These are phyloP conservation scores for Akanthomyces uredinophilus DNA, from an alignment of 2,329 filamentous ascomycete genomes.

Conservation along the genomic window DNA sequence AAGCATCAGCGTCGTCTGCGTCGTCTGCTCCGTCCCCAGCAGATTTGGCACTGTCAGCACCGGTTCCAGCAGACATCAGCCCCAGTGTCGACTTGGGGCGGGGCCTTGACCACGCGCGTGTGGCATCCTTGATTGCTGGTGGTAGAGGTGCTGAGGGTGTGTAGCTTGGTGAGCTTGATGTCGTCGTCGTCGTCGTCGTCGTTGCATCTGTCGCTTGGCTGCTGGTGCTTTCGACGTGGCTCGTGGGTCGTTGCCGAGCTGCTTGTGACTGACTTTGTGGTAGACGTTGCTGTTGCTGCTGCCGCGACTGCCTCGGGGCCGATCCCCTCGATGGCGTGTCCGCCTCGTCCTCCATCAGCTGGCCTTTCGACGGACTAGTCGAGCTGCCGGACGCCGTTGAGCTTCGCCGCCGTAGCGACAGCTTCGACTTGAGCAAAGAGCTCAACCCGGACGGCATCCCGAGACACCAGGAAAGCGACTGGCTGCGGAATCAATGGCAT, in stretches of 20 bases:
- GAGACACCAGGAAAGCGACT: neutral
- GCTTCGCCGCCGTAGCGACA: slow-evolving; percentile 15
- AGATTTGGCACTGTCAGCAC: neutral
- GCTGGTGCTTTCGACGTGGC: neutral
- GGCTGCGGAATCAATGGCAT: slow-evolving; percentile 3
- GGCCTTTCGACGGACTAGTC: slow-evolving; percentile 13
- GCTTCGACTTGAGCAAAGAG: slow-evolving; percentile 39
- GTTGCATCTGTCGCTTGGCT: neutral
- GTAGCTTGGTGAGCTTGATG: neutral
- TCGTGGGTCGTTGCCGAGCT: neutral
- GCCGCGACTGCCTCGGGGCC: neutral
- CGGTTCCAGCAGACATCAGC: neutral
- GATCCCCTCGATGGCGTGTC: neutral
- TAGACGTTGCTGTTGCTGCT: neutral
- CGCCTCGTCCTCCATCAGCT: slow-evolving; percentile 9
- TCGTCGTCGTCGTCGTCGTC: neutral
- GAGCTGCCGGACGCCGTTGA: slow-evolving; percentile 6
- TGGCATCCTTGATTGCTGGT: neutral
- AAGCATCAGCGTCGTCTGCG: neutral
- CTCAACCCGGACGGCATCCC: slow-evolving; percentile 40
- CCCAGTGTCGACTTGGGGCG: neutral
- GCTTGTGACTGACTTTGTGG: slow-evolving; percentile 1
- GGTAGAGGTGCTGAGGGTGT: neutral
- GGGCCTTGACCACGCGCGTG: neutral
- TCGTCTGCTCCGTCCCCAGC: neutral